Evolutionary conservation across 345 rosid species (phyloP).

Genomic region (Moricandia moricandioides): DNA sequence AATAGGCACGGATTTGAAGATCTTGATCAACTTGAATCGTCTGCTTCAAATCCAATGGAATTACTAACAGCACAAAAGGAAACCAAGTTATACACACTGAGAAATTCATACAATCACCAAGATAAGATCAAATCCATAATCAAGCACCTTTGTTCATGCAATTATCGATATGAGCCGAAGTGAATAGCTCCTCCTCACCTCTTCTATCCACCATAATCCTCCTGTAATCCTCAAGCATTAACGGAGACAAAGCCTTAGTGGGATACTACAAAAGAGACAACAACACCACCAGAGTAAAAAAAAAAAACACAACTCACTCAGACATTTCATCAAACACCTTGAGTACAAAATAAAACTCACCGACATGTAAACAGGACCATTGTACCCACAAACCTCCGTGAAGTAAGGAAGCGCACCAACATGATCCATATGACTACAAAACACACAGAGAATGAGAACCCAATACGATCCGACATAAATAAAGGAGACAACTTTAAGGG

Average conservation of each 20-base stretch:
- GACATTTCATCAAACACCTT: constrained; percentile 43
- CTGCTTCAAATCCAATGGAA: constrained; percentile 89
- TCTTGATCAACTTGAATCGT: constrained; percentile 83
- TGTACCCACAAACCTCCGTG: constrained; percentile 89
- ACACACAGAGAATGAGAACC: neutral
- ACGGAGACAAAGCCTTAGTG: constrained; percentile 86
- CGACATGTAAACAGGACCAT: constrained; percentile 93
- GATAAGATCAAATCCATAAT: neutral
- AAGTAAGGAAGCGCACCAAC: constrained; percentile 93
- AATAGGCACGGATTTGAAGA: constrained; percentile 90
- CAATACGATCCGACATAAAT: neutral
- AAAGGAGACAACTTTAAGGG: neutral
- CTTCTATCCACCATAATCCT: constrained; percentile 86
- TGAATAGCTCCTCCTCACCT: constrained; percentile 87
- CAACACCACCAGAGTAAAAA: constrained; percentile 12
- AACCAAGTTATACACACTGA: constrained; percentile 18
- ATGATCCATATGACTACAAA: constrained; percentile 81
- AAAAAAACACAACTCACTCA: neutral
- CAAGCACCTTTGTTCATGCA: constrained; percentile 81
- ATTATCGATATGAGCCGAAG: constrained; percentile 61
- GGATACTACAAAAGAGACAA: constrained; percentile 60
- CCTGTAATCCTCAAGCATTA: constrained; percentile 91
- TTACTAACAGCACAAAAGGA: constrained; percentile 49
- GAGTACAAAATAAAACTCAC: constrained; percentile 41
- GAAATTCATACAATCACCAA: neutral